A percentile compares a stretch with the other conserved stretches of the same genome.
These are phyloP conservation scores for Allium fistulosum DNA, from an alignment of 106 monocot species.

Conservation along the genomic window DNA sequence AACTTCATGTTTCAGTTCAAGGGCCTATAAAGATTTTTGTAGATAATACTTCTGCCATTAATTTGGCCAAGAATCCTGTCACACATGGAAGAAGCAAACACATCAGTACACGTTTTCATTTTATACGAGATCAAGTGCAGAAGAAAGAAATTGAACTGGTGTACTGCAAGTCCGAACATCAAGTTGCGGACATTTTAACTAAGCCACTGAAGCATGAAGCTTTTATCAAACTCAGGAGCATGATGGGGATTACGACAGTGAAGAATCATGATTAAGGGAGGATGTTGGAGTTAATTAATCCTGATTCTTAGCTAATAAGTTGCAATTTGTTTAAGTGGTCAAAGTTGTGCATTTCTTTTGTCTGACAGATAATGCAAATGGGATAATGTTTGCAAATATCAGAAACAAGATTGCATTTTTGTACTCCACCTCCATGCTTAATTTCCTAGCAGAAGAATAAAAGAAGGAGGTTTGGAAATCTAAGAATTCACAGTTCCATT, in stretches of 20 bases:
- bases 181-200: slow-evolving; percentile 1
- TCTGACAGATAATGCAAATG: no score
- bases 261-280: not conserved
- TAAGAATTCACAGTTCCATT: no score
- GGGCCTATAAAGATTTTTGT: not conserved
- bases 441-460: no score
- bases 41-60: slow-evolving; percentile 9
- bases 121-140: not conserved
- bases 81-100: slow-evolving; percentile 7
- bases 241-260: not conserved
- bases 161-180: not conserved
- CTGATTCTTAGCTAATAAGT: not conserved
- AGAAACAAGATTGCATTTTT: no score
- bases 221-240: not conserved
- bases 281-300: not conserved
- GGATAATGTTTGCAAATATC: no score
- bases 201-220: not conserved
- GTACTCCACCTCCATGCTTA: no score
- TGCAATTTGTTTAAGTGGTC: not conserved
- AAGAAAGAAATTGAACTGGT: not conserved
- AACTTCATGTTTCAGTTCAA: not conserved
- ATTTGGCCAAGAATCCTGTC: not conserved
- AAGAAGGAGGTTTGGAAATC: no score
- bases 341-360: not conserved
- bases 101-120: not conserved